Evolutionary conservation across 179 eudicot species (phyloP).

Genomic region (Beta macrorhiza): DNA sequence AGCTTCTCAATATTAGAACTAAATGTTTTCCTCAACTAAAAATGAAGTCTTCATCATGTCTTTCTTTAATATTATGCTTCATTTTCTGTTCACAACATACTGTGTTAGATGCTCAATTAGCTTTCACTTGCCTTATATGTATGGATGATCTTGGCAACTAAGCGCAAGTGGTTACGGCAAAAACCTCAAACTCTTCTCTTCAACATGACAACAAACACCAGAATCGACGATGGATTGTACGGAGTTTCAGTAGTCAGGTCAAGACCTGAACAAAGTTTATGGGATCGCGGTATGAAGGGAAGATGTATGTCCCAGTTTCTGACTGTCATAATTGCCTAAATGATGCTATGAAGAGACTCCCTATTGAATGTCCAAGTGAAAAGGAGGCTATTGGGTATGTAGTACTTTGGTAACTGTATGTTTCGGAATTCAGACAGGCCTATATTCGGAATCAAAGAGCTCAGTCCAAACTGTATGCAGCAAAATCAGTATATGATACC

Average conservation of each 20-base stretch:
- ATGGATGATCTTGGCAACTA: too few species aligned
- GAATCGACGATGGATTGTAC: slow-evolving; percentile 5
- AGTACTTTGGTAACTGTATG: slow-evolving; percentile 4
- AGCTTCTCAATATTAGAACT: too few species aligned
- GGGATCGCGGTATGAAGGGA: slow-evolving; percentile 24
- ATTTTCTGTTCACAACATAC: too few species aligned
- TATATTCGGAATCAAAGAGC: slow-evolving; percentile 4
- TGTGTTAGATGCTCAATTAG: too few species aligned
- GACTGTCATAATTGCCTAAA: slow-evolving; percentile 3
- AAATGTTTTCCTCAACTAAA: too few species aligned
- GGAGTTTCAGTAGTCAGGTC: slow-evolving; percentile 11
- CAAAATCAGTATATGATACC: neutral
- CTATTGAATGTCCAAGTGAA: slow-evolving; percentile 20
- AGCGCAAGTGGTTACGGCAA: slow-evolving; percentile 19
- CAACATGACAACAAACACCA: slow-evolving; percentile 16
- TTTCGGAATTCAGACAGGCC: slow-evolving; percentile 24
- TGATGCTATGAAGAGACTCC: slow-evolving; percentile 7
- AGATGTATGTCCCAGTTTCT: neutral
- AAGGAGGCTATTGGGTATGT: slow-evolving; percentile 32
- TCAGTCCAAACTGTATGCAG: neutral
- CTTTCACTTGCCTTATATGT: too few species aligned
- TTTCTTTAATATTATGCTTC: too few species aligned
- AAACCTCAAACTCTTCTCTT: slow-evolving; percentile 32
- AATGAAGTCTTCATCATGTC: too few species aligned
- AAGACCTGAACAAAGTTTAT: slow-evolving; percentile 17